Conservation (phyloP, 2,329 filamentous ascomycete species). For the Penicillium olsonii region DNA sequence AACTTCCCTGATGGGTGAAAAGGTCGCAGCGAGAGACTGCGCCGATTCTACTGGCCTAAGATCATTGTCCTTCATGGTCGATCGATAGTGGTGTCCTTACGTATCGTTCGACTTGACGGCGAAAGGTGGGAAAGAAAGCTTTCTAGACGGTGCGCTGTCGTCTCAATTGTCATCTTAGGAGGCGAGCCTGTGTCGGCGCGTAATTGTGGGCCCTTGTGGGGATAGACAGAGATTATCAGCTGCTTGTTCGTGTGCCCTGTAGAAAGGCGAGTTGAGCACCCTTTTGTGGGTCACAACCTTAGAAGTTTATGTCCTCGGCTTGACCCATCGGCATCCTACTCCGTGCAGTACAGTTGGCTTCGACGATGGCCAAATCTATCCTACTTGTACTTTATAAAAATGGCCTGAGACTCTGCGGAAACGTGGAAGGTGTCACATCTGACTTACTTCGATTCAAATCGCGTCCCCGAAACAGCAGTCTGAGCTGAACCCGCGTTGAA, state of each 20-base stretch:
- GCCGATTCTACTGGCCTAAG: slow-evolving; percentile 13
- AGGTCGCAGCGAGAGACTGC: slow-evolving; percentile 22
- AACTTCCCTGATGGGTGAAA: slow-evolving; percentile 30
- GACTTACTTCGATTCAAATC: too few relatives aligned
- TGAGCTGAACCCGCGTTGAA: too few relatives aligned
- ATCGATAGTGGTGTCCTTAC: background rate
- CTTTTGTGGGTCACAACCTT: background rate
- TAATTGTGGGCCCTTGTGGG: background rate
- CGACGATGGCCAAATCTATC: too few relatives aligned
- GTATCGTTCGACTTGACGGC: background rate
- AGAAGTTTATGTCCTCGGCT: too few relatives aligned
- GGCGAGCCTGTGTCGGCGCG: background rate
- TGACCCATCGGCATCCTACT: slow-evolving; percentile 2
- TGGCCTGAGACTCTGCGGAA: too few relatives aligned
- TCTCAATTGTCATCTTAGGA: background rate
- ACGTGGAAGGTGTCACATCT: too few relatives aligned
- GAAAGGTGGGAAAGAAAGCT: background rate
- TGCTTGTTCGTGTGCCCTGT: background rate
- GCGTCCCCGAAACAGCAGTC: too few relatives aligned
- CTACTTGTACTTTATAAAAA: too few relatives aligned
- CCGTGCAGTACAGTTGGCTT: too few relatives aligned
- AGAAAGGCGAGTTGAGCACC: background rate
- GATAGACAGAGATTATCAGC: background rate
- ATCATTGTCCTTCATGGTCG: slow-evolving; percentile 7
- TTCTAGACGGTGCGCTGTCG: background rate